Evolutionary conservation across 2,329 filamentous ascomycete genomes (phyloP).

Genomic region (Colletotrichum tabaci): DNA sequence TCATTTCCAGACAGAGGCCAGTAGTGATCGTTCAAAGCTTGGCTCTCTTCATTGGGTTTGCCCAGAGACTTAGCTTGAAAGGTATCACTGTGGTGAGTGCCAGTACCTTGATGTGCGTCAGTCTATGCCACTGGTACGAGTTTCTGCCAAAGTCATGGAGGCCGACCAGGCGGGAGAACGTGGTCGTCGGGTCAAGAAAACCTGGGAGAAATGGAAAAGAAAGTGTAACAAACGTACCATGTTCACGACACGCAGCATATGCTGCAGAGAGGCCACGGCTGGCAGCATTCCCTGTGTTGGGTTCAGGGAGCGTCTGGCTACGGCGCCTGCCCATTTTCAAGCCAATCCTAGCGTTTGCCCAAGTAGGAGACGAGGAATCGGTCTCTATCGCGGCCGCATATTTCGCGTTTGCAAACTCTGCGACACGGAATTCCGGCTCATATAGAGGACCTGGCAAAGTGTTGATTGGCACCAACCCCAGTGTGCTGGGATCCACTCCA

Average conservation of each 20-base stretch:
- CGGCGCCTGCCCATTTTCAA: not conserved
- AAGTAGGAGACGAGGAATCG: not conserved
- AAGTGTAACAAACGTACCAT: not conserved
- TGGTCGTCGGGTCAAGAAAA: not conserved
- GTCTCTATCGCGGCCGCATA: not conserved
- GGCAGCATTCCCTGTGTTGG: not conserved
- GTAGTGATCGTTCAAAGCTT: not conserved
- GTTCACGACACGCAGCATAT: not conserved
- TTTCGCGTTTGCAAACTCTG: slow-evolving; percentile 12
- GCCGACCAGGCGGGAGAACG: no score
- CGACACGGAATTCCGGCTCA: slow-evolving; percentile 6
- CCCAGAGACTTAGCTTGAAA: not conserved
- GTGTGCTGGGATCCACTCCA: slow-evolving; percentile 18
- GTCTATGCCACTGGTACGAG: not conserved
- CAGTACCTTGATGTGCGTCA: not conserved
- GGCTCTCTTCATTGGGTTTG: not conserved
- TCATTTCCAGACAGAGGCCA: not conserved
- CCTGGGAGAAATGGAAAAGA: not conserved
- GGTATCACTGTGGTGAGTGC: not conserved
- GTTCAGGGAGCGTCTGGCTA: not conserved
- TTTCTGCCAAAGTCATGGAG: not conserved
- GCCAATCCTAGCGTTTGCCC: not conserved
- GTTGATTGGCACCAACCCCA: slow-evolving; percentile 27
- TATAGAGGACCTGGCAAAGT: slow-evolving; percentile 25
- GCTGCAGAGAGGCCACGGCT: no score